Evolutionary conservation across 1,284 basidiomycete genomes (phyloP).

Genomic region (Fistulinella staudtii): DNA sequence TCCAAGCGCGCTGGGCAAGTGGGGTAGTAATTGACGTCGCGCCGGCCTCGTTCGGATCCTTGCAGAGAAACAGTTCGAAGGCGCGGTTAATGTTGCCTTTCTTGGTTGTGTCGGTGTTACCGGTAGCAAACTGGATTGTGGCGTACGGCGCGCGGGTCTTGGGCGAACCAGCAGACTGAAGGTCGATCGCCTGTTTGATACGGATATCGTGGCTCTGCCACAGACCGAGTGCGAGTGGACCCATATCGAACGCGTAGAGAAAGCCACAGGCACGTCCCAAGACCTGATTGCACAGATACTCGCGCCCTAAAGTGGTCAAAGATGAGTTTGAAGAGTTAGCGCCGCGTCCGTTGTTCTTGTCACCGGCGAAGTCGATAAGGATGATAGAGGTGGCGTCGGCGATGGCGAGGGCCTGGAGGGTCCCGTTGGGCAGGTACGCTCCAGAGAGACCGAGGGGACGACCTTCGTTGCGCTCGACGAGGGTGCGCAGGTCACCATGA

Average conservation of each 20-base stretch:
- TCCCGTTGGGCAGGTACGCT: conserved; percentile 16
- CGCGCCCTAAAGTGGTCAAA: conserved; percentile 14
- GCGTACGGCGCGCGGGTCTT: conserved; percentile 38
- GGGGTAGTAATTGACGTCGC: conserved; percentile 14
- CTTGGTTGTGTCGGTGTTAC: conserved; percentile 32
- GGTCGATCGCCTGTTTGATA: conserved; percentile 45
- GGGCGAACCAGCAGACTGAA: conserved; percentile 47
- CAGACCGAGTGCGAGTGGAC: conserved; percentile 34
- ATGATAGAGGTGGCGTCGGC: conserved; percentile 28
- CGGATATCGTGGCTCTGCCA: conserved; percentile 35
- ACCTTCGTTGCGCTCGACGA: conserved; percentile 33
- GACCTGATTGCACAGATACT: conserved; percentile 30
- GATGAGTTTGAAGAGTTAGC: conserved; percentile 13
- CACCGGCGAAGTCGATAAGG: conserved; percentile 23
- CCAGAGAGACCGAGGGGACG: conserved; percentile 31
- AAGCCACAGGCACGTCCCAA: conserved; percentile 36
- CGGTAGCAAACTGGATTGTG: conserved; percentile 44
- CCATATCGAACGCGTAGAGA: conserved; percentile 42
- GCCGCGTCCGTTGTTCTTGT: conserved; percentile 36
- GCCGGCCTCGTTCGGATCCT: conserved; percentile 11
- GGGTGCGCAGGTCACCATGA: conserved; percentile 11
- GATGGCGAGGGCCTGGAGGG: conserved; percentile 26
- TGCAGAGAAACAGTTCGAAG: conserved; percentile 40
- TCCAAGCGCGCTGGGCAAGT: conserved; percentile 52
- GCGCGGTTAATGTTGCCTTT: conserved; percentile 39